Evolutionary conservation across 331 rosid species (phyloP), one percentile per base, ranked within the genome.

Genomic region (Acacia pycnantha): DNA sequence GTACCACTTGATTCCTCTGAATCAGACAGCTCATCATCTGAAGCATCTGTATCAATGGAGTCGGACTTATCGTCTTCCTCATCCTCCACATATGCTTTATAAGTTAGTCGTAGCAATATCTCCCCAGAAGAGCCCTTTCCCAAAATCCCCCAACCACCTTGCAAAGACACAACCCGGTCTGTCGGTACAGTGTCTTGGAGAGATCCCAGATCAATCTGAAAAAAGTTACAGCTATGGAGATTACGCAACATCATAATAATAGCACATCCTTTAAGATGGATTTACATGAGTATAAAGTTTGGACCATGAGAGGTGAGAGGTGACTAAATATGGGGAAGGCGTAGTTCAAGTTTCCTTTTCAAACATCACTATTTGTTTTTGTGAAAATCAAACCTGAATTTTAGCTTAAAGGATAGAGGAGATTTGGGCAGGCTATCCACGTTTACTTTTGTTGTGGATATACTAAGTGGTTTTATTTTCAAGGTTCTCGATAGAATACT

Each of bases 131-230:
- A 91, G 26, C 94, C 84, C 77, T 85, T 92, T 61, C 92, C 87
- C 44, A 94, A 90, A 47, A 91, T 69, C 67, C 95, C 92, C 97
- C 93, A 94, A 51, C 98, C 97, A 62, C 98, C 91, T 83, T 78
- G 88, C 80, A 96, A 86, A 53, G 61, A 91, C 58, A 94, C 98
- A 82, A 96, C 89, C 85, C 89, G 89, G 83, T 96, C 99, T 26
- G 99, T 96, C 29, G 99, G 99, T 65, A 96, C 99, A 26, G 99
- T 96, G 82, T 96, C 99, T 87, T 96, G 77, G 54, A 96, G 99
- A 81, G 97, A 91, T 72, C 88, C 92, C 78, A 91, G 86, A 87
- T 90, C 93, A 85, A 91, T 92, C 98, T 94, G 88, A 58, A 83
- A 83, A 73, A 29, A 50, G 43, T 71, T 78, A 56, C 75, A 79